phyloP scores from a whole-genome alignment of 2,329 filamentous ascomycete species.

The Alternaria rosae region DNA sequence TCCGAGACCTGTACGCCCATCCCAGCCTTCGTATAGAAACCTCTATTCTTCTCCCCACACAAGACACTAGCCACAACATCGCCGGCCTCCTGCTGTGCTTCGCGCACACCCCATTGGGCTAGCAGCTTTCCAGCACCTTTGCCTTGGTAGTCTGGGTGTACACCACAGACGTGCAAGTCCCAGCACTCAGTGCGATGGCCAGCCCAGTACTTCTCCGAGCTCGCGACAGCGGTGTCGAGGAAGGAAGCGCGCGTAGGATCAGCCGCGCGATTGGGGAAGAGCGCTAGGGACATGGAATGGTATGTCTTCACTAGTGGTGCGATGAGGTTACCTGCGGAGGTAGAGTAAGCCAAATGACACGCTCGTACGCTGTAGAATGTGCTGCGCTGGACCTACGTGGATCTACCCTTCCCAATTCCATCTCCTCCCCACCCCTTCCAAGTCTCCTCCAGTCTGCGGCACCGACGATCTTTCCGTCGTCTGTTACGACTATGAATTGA shows the following conservation, averaged over 20 bases:
- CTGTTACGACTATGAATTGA: constrained; percentile 33
- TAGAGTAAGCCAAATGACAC: not conserved
- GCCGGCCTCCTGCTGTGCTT: constrained; percentile 41
- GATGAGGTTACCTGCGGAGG: constrained; percentile 30
- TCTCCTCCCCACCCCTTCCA: constrained; percentile 26
- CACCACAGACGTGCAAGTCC: constrained; percentile 40
- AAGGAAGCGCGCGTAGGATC: constrained; percentile 29
- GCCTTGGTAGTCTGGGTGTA: constrained; percentile 46
- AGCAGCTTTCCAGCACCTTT: constrained; percentile 49
- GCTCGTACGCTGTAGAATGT: not conserved
- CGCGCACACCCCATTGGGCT: constrained; percentile 48
- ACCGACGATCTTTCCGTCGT: constrained; percentile 24
- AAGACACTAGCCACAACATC: constrained; percentile 34
- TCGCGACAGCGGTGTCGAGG: constrained; percentile 29
- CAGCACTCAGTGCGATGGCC: constrained; percentile 36
- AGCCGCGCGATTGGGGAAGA: constrained; percentile 38
- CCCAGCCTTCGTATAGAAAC: constrained; percentile 35
- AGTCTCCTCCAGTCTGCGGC: constrained; percentile 42
- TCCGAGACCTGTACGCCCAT: constrained; percentile 23
- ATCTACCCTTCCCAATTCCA: constrained; percentile 26
- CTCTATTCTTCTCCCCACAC: constrained; percentile 41
- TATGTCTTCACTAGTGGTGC: constrained; percentile 16
- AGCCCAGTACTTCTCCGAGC: constrained; percentile 33
- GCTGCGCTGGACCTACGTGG: constrained; percentile 25
- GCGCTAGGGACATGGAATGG: constrained; percentile 7